Conservation (phyloP, 768 basidiomycete species). For the Mycena galericulata region DNA sequence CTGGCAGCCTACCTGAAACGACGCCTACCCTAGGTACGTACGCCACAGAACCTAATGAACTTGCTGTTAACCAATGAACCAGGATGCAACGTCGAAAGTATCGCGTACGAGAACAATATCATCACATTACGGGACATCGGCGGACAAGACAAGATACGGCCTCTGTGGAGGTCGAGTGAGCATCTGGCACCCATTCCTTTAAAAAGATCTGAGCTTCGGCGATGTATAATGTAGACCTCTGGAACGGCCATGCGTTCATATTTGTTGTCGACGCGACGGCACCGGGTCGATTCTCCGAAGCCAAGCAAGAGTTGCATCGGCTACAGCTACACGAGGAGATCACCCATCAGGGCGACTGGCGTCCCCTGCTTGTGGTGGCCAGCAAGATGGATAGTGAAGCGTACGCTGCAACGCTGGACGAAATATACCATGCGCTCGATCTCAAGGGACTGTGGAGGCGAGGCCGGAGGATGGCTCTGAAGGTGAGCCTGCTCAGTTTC, state of each 20-base stretch:
- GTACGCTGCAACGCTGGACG: too few relatives aligned
- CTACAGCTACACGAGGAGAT: constrained; percentile 46
- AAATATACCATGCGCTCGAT: too few relatives aligned
- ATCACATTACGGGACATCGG: constrained; percentile 70
- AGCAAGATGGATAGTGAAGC: too few relatives aligned
- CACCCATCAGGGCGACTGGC: too few relatives aligned
- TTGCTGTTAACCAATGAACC: not conserved
- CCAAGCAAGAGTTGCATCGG: constrained; percentile 52
- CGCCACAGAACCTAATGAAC: too few relatives aligned
- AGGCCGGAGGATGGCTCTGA: too few relatives aligned
- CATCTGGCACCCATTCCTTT: not conserved
- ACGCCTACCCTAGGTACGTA: constrained; percentile 47
- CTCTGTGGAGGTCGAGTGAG: constrained; percentile 47
- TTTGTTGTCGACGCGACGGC: constrained; percentile 65
- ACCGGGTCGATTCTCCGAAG: constrained; percentile 58
- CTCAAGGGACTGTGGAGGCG: too few relatives aligned
- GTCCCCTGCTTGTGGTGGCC: too few relatives aligned
- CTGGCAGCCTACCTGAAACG: constrained; percentile 25
- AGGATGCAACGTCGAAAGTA: constrained; percentile 60
- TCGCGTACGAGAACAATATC: constrained; percentile 57
- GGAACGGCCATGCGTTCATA: constrained; percentile 59
- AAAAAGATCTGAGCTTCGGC: too few relatives aligned
- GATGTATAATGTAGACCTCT: not conserved
- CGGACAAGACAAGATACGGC: constrained; percentile 60
- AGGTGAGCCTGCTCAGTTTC: too few relatives aligned